Percentiles rank a stretch among this genome's conserved stretches.
These are phyloP conservation scores for Annulohypoxylon stygium DNA, from an alignment of 495 filamentous ascomycete species.

Conservation along the genomic window DNA sequence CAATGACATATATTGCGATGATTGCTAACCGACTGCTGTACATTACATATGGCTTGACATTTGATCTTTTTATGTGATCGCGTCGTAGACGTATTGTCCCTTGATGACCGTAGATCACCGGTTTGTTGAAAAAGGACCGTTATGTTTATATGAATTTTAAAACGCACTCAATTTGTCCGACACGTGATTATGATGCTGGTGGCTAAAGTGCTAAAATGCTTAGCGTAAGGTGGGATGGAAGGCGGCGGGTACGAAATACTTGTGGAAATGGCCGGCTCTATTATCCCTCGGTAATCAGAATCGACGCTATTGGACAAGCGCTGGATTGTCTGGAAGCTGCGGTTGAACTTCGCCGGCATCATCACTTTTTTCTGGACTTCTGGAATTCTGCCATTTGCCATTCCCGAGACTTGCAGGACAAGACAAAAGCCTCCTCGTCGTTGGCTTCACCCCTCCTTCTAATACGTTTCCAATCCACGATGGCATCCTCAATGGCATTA, in stretches of 20 bases:
- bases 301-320: slow-evolving; percentile 49
- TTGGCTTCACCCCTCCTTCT: slow-evolving; percentile 35
- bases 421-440: slow-evolving; percentile 45
- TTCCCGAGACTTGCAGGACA: slow-evolving; percentile 49
- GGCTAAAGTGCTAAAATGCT: slow-evolving; percentile 24
- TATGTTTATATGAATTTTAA: slow-evolving; percentile 9
- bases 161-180: slow-evolving; percentile 11
- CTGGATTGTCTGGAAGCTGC: slow-evolving; percentile 47
- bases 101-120: not conserved
- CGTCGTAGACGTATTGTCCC: not conserved
- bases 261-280: slow-evolving; percentile 37
- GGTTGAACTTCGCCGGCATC: slow-evolving; percentile 52
- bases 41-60: no score
- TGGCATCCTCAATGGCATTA: slow-evolving; percentile 67
- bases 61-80: not conserved
- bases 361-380: slow-evolving; percentile 44
- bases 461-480: slow-evolving; percentile 46
- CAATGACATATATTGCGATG: not conserved
- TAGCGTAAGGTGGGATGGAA: slow-evolving; percentile 9
- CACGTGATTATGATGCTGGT: slow-evolving; percentile 40
- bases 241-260: slow-evolving; percentile 15
- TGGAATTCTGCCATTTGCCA: slow-evolving; percentile 10
- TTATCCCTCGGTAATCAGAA: slow-evolving; percentile 56
- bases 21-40: not conserved
- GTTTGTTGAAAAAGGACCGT: slow-evolving; percentile 7